phyloP scores from a whole-genome alignment of 768 basidiomycete species.

The Lactarius trivialis region DNA sequence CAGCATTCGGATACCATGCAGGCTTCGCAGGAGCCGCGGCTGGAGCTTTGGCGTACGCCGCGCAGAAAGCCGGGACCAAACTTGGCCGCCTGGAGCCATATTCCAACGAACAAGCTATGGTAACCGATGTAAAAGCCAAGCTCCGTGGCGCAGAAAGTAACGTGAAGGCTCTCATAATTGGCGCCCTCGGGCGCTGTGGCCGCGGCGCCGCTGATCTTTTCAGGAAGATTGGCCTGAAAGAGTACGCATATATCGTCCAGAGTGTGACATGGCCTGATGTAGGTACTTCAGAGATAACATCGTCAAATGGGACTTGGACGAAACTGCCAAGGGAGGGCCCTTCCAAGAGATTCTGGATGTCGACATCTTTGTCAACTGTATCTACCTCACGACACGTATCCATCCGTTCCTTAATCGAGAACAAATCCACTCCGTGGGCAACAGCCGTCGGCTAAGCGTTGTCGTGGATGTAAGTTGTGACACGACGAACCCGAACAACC shows the following conservation, averaged over 20 bases:
- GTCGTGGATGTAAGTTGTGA: conserved; percentile 99
- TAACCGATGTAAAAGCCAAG: conserved; percentile 57
- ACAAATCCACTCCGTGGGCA: conserved; percentile 66
- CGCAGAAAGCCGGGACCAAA: conserved; percentile 50
- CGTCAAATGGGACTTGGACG: conserved; percentile 94
- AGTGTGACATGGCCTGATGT: neutral
- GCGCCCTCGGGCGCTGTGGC: conserved; percentile 92
- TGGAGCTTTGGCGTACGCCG: conserved; percentile 73
- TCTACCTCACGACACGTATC: conserved; percentile 84
- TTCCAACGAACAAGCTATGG: conserved; percentile 78
- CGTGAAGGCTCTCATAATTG: conserved; percentile 87
- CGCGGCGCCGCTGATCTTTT: conserved; percentile 94
- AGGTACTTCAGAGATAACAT: conserved; percentile 67
- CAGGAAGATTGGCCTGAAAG: conserved; percentile 88
- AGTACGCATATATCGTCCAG: conserved; percentile 50
- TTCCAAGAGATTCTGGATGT: conserved; percentile 93
- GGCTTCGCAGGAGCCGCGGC: conserved; percentile 98
- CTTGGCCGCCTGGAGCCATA: conserved; percentile 76
- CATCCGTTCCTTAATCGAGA: conserved; percentile 75
- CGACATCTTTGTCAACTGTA: conserved; percentile 99
- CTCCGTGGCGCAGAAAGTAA: conserved; percentile 65
- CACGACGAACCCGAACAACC: conserved; percentile 97
- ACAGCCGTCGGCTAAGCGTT: conserved; percentile 59
- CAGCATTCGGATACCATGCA: conserved; percentile 97
- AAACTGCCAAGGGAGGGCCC: conserved; percentile 95